Base-by-base conservation (phyloP, 2,329 filamentous ascomycete genomes). In the Pestalotiopsis fici region DNA sequence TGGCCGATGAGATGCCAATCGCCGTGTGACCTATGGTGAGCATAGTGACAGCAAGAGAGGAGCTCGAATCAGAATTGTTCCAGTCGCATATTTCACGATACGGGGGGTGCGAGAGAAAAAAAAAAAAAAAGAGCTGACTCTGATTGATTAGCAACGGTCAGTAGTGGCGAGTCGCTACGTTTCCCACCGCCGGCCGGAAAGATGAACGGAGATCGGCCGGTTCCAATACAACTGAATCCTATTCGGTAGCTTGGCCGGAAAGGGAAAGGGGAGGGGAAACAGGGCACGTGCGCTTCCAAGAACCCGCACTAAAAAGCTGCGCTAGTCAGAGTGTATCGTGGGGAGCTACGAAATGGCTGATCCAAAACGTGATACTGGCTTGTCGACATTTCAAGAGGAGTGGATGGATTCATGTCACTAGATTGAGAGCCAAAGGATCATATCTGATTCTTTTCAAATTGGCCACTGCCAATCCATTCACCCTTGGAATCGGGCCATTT, bases 1-100 rank as follows among this genome's bases (percentile, higher is more conserved):
- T 71, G 65, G 64, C 67, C 56, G 65, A 37, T 43, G 37, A 21
- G 28, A 11, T 63, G 21, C 43, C 60, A 28, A 50, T 18, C 23
- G 15, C 43, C 25, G 60, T 13, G 27, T 13, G 21, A 25, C n/a
- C 31, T 12, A 50, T 23, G 5, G 43, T 23, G 60, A 21, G 60
- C 60, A 63, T 63, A 37, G 11, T 63, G 37, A 37, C 23, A 25
- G 12, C 59, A 35, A 11, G 23, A 57, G 12, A 31, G 55, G 55
- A 50, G 21, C 43, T 50, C 43, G 43, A 5, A n/a, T 23, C 43
- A 50, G 43, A n/a, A 9, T n/a, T n/a, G 6, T n/a, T n/a, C 18
- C 43, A 21, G 21, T 18, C 43, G 43, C 43, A 50, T n/a, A 50
- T n/a, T 18, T 50, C n/a, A 50, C 43, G n/a, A 50, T 50, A 21